phyloP scores from a whole-genome alignment of 108 stramenopile genomes.

The Nitzschia sp. region DNA sequence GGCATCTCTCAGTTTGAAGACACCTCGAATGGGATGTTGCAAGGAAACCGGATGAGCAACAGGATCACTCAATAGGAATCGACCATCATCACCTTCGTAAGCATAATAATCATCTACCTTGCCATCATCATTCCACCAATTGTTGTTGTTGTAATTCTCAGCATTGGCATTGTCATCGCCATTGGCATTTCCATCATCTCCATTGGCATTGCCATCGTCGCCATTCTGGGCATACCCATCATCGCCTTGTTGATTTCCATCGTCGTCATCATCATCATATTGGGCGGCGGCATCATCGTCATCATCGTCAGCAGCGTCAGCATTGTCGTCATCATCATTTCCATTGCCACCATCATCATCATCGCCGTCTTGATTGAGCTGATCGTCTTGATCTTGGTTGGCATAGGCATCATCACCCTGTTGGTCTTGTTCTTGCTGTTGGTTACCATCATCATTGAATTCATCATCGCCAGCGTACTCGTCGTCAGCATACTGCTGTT shows the following conservation, averaged over 20 bases:
- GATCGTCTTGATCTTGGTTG: slow-evolving; percentile 17
- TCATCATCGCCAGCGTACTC: slow-evolving; percentile 27
- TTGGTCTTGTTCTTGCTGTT: slow-evolving; percentile 4
- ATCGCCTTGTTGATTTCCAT: slow-evolving; percentile 8
- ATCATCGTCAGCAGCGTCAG: slow-evolving; percentile 12
- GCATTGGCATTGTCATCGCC: slow-evolving; percentile 14
- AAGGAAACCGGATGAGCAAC: neutral
- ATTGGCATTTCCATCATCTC: slow-evolving; percentile 9
- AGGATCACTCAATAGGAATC: neutral
- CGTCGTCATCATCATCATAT: slow-evolving; percentile 14
- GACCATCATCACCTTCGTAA: neutral
- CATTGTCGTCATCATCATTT: slow-evolving; percentile 14
- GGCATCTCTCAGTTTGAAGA: slow-evolving; percentile 75
- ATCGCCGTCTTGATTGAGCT: slow-evolving; percentile 5
- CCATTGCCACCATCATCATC: slow-evolving; percentile 9
- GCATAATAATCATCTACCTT: neutral
- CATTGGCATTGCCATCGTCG: slow-evolving; percentile 20
- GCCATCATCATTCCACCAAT: slow-evolving; percentile 1
- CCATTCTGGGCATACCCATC: slow-evolving; percentile 10
- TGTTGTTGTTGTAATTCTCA: slow-evolving; percentile 8
- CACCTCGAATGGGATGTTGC: slow-evolving; percentile 55
- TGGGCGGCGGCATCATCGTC: slow-evolving; percentile 10
- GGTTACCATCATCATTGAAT: neutral
- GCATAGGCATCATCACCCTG: slow-evolving; percentile 21
- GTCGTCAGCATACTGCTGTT: slow-evolving; percentile 6